phyloP scores from a whole-genome alignment of 2,329 filamentous ascomycete species.

The Epichloe coenophiala region DNA sequence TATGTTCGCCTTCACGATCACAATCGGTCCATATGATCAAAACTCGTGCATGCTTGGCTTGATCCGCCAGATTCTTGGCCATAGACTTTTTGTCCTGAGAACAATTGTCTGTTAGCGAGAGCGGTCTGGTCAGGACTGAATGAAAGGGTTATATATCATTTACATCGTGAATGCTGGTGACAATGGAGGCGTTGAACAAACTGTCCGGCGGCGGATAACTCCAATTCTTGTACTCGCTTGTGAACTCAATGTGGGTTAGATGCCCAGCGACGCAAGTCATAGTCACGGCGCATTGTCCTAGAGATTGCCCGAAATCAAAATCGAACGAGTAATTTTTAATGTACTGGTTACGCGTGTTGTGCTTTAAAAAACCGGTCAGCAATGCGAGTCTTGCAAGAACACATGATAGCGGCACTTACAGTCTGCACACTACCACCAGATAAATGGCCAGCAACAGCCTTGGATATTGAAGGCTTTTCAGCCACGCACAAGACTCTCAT shows the following conservation, averaged over 20 bases:
- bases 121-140: neutral
- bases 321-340: conserved; percentile 92
- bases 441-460: conserved; percentile 81
- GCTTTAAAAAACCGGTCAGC: conserved; percentile 31
- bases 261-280: conserved; percentile 94
- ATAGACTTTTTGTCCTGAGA: conserved; percentile 70
- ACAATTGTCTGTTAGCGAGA: neutral
- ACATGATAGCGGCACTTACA: conserved; percentile 33
- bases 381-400: neutral
- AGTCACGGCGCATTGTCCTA: conserved; percentile 71
- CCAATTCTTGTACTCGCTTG: conserved; percentile 64
- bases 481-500: conserved; percentile 44
- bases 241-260: conserved; percentile 69
- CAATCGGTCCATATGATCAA: conserved; percentile 99
- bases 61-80: conserved; percentile 69
- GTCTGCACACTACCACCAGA: conserved; percentile 60
- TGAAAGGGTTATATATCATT: conserved; percentile 6
- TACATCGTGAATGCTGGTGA: conserved; percentile 54
- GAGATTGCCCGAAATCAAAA: conserved; percentile 70
- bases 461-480: conserved; percentile 81
- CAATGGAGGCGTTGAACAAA: conserved; percentile 70
- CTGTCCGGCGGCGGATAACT: conserved; percentile 61
- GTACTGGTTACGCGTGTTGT: conserved; percentile 56
- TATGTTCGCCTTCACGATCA: conserved; percentile 93
- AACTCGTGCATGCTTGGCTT: conserved; percentile 58